Evolutionary conservation across 2,329 filamentous ascomycete genomes (phyloP).

Genomic region (Bisporella sp.): DNA sequence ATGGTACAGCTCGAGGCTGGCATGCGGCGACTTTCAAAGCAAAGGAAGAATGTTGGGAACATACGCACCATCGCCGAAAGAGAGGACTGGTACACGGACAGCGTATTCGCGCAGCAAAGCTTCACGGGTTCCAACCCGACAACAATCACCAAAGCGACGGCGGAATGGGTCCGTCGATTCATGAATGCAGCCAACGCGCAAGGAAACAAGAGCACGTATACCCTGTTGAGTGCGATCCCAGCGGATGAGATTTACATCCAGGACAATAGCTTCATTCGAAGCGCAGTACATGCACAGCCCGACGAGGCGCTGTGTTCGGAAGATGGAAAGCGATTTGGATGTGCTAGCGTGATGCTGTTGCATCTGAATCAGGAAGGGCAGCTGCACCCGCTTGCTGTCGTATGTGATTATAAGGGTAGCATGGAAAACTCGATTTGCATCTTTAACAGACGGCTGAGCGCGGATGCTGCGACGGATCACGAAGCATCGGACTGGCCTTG

Average conservation of each 20-base stretch:
- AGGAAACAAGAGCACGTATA: not conserved
- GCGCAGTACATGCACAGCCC: not conserved
- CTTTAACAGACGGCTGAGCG: constrained; percentile 38
- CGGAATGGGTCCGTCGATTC: not conserved
- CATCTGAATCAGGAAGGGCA: constrained; percentile 36
- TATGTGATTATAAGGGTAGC: constrained; percentile 37
- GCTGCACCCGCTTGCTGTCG: constrained; percentile 42
- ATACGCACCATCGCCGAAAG: not conserved
- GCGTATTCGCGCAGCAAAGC: not conserved
- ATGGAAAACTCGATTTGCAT: constrained; percentile 39
- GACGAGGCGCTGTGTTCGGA: constrained; percentile 3
- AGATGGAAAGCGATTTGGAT: constrained; percentile 17
- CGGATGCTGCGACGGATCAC: constrained; percentile 23
- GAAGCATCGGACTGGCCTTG: constrained; percentile 42
- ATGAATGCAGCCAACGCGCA: not conserved
- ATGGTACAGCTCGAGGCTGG: not conserved
- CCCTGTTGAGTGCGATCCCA: not conserved
- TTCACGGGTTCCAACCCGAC: not conserved
- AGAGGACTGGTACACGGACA: not conserved
- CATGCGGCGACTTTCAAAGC: not conserved
- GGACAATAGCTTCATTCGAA: not conserved
- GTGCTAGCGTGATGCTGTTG: constrained; percentile 37
- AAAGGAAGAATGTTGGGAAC: not conserved
- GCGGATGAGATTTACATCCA: not conserved
- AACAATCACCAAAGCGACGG: not conserved